A percentile compares a stretch with the other conserved stretches of the same genome.
Conservation (phyloP, 2,329 filamentous ascomycete genomes). For the Zasmidium cellare region DNA sequence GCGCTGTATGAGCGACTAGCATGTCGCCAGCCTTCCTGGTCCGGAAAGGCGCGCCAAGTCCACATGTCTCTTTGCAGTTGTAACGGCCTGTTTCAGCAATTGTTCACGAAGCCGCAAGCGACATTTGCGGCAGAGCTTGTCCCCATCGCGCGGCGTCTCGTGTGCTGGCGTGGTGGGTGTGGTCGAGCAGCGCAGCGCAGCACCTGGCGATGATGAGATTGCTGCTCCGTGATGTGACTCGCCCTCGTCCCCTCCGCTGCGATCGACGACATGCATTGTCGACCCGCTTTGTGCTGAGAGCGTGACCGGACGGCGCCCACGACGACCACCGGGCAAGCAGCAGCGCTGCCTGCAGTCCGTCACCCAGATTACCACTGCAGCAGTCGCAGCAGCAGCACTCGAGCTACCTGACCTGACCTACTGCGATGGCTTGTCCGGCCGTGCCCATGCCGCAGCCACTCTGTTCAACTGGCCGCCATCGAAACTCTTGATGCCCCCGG, state of each 20-base stretch:
- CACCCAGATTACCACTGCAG: background rate
- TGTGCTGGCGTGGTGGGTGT: background rate
- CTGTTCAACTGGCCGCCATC: conserved; percentile 10
- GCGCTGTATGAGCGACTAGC: background rate
- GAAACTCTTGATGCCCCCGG: conserved; percentile 11
- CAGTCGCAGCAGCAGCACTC: background rate
- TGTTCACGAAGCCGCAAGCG: conserved; percentile 23
- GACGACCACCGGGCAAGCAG: background rate
- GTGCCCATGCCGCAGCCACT: conserved; percentile 13
- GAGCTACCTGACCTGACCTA: background rate
- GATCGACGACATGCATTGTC: conserved; percentile 19
- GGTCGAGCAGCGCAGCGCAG: background rate
- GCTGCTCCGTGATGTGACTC: too few relatives aligned
- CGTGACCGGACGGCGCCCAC: conserved; percentile 7
- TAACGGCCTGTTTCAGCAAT: conserved; percentile 19
- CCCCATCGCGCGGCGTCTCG: conserved; percentile 14
- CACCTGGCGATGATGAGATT: background rate
- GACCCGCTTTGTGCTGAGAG: conserved; percentile 16
- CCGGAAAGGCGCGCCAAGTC: conserved; percentile 2
- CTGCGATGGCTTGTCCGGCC: conserved; percentile 14
- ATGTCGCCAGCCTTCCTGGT: conserved; percentile 3
- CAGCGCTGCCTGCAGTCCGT: background rate
- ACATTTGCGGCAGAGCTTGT: conserved; percentile 24
- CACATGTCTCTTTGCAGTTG: conserved; percentile 1
- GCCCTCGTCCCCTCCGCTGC: background rate